Evolutionary conservation across 495 filamentous ascomycete genomes (phyloP).

Genomic region (Aspergillus hancockii): DNA sequence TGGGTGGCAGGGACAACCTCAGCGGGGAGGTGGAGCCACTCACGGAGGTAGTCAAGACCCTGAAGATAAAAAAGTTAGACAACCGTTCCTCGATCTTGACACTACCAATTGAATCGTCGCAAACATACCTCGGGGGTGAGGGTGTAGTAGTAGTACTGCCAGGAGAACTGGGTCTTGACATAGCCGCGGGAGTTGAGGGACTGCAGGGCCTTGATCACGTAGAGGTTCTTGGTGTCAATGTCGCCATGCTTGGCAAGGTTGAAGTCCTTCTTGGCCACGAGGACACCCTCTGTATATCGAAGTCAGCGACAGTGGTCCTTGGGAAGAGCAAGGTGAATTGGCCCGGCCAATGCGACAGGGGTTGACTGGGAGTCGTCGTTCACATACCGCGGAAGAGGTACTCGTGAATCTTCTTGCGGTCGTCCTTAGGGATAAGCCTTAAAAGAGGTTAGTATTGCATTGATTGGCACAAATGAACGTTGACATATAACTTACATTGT

Average conservation of each 20-base stretch:
- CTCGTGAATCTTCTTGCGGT: slow-evolving; percentile 99
- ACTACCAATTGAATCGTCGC: not conserved
- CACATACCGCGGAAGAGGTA: slow-evolving; percentile 95
- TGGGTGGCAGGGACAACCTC: slow-evolving; percentile 99
- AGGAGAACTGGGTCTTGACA: slow-evolving; percentile 99
- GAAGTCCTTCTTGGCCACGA: slow-evolving; percentile 99
- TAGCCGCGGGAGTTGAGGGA: slow-evolving; percentile 96
- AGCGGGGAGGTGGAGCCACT: slow-evolving; percentile 99
- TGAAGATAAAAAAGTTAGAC: slow-evolving; percentile 11
- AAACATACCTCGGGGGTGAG: slow-evolving; percentile 77
- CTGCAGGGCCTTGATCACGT: slow-evolving; percentile 95
- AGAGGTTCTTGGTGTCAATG: slow-evolving; percentile 99
- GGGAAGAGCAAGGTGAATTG: not conserved
- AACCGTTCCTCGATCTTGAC: not conserved
- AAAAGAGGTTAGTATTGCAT: slow-evolving; percentile 24
- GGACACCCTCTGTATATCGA: slow-evolving; percentile 76
- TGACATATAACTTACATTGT: slow-evolving; percentile 48
- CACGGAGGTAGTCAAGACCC: slow-evolving; percentile 99
- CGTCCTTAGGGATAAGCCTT: slow-evolving; percentile 98
- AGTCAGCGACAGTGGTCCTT: slow-evolving; percentile 21
- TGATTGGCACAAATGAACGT: not conserved
- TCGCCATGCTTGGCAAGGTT: slow-evolving; percentile 90
- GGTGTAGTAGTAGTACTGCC: slow-evolving; percentile 99
- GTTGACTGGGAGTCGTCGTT: slow-evolving; percentile 21
- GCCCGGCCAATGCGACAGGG: slow-evolving; percentile 1